Evolutionary conservation across 441 rosid genomes (phyloP).

Genomic region (Populus tomentosa): DNA sequence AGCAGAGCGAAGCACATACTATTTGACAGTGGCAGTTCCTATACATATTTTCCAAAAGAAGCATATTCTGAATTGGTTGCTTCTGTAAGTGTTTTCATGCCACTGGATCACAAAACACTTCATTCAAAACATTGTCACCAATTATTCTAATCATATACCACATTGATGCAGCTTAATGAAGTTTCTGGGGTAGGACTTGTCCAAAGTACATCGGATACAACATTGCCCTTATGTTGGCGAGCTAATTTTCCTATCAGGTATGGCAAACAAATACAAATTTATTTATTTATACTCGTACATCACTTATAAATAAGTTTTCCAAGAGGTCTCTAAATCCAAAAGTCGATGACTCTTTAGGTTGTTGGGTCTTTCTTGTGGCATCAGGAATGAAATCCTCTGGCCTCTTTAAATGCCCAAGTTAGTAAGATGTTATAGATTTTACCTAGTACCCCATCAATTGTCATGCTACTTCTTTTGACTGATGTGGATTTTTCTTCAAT

Average conservation of each 20-base stretch:
- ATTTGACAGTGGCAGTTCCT: constrained; percentile 92
- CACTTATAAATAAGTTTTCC: background rate
- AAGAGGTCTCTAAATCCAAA: background rate
- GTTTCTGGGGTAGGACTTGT: constrained; percentile 40
- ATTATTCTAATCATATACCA: background rate
- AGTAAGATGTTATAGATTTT: no score
- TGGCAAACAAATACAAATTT: background rate
- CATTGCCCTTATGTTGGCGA: constrained; percentile 77
- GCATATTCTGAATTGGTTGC: constrained; percentile 61
- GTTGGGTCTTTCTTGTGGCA: background rate
- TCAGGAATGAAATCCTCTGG: background rate
- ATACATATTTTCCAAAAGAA: constrained; percentile 72
- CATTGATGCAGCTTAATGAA: constrained; percentile 54
- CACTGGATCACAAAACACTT: background rate
- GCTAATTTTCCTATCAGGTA: constrained; percentile 60
- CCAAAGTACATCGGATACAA: constrained; percentile 53
- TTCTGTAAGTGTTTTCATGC: constrained; percentile 49
- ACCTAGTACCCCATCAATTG: no score
- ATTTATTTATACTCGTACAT: no score
- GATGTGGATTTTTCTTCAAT: no score
- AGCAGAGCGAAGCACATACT: constrained; percentile 39
- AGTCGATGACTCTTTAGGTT: background rate
- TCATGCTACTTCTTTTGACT: no score
- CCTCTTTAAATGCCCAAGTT: no score
- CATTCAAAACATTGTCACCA: background rate